Evolutionary conservation across 2,329 filamentous ascomycete genomes (phyloP).

Genomic region (Gnomoniopsis smithogilvyi): DNA sequence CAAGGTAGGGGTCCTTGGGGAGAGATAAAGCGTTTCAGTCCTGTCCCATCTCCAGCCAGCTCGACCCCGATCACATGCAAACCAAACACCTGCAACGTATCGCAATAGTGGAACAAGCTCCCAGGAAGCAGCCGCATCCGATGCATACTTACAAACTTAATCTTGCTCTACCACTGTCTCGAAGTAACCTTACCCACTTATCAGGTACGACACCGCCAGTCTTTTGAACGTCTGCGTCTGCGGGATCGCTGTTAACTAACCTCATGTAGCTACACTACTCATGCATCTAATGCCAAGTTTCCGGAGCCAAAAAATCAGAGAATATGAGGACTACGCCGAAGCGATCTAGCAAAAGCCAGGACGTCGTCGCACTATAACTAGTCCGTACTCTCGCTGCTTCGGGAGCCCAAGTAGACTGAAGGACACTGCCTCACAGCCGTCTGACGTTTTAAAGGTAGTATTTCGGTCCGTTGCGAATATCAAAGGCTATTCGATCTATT

Average conservation of each 20-base stretch:
- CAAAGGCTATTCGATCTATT: too few species aligned
- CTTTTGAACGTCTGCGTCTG: not conserved
- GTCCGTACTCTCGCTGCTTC: too few species aligned
- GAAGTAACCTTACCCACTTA: not conserved
- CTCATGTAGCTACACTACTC: not conserved
- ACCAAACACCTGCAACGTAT: not conserved
- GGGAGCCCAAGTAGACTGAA: too few species aligned
- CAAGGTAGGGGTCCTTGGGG: not conserved
- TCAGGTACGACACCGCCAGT: not conserved
- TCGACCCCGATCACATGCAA: conserved; percentile 12
- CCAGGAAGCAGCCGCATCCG: conserved; percentile 7
- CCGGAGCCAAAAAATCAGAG: too few species aligned
- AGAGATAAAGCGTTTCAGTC: conserved; percentile 13
- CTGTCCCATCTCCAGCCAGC: conserved; percentile 6
- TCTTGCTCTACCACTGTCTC: not conserved
- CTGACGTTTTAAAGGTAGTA: too few species aligned
- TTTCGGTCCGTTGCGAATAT: too few species aligned
- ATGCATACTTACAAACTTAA: conserved; percentile 1
- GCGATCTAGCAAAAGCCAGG: too few species aligned
- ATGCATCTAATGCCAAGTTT: not conserved
- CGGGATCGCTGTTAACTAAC: too few species aligned
- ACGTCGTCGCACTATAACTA: too few species aligned
- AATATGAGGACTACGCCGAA: too few species aligned
- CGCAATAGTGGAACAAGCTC: not conserved
- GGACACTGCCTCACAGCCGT: too few species aligned